Evolutionary conservation across 495 filamentous ascomycete species (phyloP).

Genomic region (Talaromyces trachyspermus): DNA sequence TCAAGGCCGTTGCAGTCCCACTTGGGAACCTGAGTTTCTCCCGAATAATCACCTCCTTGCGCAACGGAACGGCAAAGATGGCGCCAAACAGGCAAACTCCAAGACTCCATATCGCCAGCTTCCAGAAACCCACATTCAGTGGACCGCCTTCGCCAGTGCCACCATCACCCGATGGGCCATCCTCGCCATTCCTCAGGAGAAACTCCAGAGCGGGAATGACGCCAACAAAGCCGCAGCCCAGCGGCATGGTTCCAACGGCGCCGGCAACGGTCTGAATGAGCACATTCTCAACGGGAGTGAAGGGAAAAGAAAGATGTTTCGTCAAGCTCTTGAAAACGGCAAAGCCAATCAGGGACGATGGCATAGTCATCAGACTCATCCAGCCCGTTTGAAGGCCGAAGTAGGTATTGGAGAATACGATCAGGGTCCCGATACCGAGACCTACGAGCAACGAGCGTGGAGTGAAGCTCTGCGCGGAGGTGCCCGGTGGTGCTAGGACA

Average conservation of each 20-base stretch:
- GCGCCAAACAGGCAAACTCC: conserved; percentile 94
- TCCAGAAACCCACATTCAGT: conserved; percentile 60
- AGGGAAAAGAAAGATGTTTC: conserved; percentile 64
- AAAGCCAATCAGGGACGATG: conserved; percentile 89
- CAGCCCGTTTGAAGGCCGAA: conserved; percentile 97
- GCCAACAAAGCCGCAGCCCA: conserved; percentile 93
- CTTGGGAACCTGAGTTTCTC: conserved; percentile 92
- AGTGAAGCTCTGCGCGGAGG: conserved; percentile 60
- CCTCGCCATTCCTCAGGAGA: conserved; percentile 65
- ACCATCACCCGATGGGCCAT: conserved; percentile 41
- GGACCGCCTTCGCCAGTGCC: conserved; percentile 61
- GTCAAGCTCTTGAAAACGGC: conserved; percentile 82
- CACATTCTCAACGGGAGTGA: conserved; percentile 94
- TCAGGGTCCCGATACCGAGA: conserved; percentile 74
- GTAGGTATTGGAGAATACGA: conserved; percentile 95
- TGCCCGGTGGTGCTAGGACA: conserved; percentile 8
- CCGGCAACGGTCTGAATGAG: conserved; percentile 95
- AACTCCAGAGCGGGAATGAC: conserved; percentile 89
- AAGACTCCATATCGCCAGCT: conserved; percentile 79
- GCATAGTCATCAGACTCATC: conserved; percentile 84
- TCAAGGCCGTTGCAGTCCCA: conserved; percentile 88
- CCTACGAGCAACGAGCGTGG: conserved; percentile 72
- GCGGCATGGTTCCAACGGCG: conserved; percentile 91
- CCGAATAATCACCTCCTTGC: conserved; percentile 82
- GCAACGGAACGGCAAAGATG: conserved; percentile 83